Conservation (phyloP, 257 asterid genomes). For the Oldenlandia corymbosa region DNA sequence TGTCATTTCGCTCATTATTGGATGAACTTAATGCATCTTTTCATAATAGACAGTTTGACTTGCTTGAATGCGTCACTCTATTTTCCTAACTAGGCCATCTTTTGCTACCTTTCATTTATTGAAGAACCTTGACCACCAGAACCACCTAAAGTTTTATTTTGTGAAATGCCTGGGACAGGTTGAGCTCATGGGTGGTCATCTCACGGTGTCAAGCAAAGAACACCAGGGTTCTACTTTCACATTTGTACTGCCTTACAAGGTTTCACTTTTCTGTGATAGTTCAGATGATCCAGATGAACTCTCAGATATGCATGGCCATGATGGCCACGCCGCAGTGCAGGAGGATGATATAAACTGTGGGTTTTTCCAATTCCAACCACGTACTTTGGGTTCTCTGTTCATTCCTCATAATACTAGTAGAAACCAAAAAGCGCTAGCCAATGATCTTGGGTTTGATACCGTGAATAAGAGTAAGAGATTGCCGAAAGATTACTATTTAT, state of each 20-base stretch:
- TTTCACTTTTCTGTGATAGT: conserved; percentile 45
- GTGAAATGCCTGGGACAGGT: conserved; percentile 38
- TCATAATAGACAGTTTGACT: background rate
- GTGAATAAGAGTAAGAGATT: conserved; percentile 24
- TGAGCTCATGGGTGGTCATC: conserved; percentile 94
- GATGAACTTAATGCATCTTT: too few relatives aligned
- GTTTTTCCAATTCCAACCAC: conserved; percentile 65
- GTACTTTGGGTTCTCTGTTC: conserved; percentile 59
- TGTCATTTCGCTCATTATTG: background rate
- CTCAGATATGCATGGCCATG: conserved; percentile 48
- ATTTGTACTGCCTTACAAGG: conserved; percentile 68
- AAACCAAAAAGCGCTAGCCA: conserved; percentile 39
- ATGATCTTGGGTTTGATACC: conserved; percentile 26
- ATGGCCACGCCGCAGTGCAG: conserved; percentile 28
- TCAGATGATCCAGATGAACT: conserved; percentile 71
- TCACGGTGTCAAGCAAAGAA: conserved; percentile 66
- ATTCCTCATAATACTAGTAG: conserved; percentile 48
- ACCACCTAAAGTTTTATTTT: background rate
- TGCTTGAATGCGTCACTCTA: background rate
- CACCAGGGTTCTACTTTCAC: conserved; percentile 76
- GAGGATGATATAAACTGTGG: conserved; percentile 67
- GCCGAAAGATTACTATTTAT: conserved; percentile 30
- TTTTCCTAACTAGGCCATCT: background rate
- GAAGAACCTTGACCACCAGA: background rate
- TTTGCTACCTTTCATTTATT: background rate